Evolutionary conservation across 805 yeast genomes (phyloP).

Genomic region (Naumovozyma castellii): DNA sequence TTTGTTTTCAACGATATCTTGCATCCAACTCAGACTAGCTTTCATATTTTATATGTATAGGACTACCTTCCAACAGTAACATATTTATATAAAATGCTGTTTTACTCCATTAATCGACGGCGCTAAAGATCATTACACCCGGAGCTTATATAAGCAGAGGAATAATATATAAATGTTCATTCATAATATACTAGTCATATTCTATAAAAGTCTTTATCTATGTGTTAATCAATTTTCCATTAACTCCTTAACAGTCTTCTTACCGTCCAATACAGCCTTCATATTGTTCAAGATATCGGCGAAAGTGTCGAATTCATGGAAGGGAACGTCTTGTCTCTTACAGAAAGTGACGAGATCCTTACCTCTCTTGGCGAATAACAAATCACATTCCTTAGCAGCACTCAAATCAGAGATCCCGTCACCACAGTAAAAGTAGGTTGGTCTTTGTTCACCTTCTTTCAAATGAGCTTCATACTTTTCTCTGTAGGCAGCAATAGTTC

Average conservation of each 20-base stretch:
- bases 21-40: too few species aligned
- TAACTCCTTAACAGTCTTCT: slow-evolving; percentile 24
- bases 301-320: slow-evolving; percentile 70
- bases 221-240: slow-evolving; percentile 29
- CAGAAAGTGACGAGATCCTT: slow-evolving; percentile 84
- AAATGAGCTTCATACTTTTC: slow-evolving; percentile 23
- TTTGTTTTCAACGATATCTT: background rate
- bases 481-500: slow-evolving; percentile 49
- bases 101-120: too few species aligned
- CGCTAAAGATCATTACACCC: too few species aligned
- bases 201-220: too few species aligned
- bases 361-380: slow-evolving; percentile 88
- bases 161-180: too few species aligned
- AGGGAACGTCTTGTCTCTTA: slow-evolving; percentile 69
- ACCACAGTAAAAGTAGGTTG: slow-evolving; percentile 83
- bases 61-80: too few species aligned
- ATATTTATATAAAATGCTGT: too few species aligned
- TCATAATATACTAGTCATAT: too few species aligned
- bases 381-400: slow-evolving; percentile 92
- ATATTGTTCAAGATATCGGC: slow-evolving; percentile 61
- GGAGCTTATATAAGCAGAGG: too few species aligned
- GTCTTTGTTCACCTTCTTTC: slow-evolving; percentile 35
- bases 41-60: too few species aligned
- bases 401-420: slow-evolving; percentile 94
- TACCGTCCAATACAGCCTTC: slow-evolving; percentile 39